Evolutionary conservation across 257 asterid genomes (phyloP).

Genomic region (Rhazya stricta): DNA sequence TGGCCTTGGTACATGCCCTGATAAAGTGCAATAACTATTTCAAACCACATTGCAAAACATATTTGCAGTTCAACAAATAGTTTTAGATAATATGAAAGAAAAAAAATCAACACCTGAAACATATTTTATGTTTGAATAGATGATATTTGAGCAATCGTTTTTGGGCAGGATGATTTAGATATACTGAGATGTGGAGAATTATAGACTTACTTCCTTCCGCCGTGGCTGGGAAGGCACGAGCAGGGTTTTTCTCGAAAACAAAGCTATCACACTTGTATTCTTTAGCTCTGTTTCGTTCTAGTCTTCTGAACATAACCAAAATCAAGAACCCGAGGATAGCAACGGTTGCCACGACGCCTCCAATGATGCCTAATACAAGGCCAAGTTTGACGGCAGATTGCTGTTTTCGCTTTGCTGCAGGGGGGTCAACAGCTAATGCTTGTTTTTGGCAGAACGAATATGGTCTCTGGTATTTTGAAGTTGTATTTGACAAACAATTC

Average conservation of each 20-base stretch:
- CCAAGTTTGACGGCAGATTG: slow-evolving; percentile 60
- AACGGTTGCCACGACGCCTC: slow-evolving; percentile 45
- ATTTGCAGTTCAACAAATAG: not conserved
- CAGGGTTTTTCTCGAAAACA: slow-evolving; percentile 47
- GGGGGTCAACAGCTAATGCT: slow-evolving; percentile 90
- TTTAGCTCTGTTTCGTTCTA: slow-evolving; percentile 31
- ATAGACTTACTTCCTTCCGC: slow-evolving; percentile 53
- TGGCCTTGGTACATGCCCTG: slow-evolving; percentile 63
- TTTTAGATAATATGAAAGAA: not conserved
- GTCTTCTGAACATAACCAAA: slow-evolving; percentile 39
- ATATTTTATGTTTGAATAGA: not conserved
- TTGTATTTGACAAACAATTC: slow-evolving; percentile 71
- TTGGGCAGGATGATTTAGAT: not conserved
- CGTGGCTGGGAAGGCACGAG: slow-evolving; percentile 34
- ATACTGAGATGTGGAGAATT: not conserved
- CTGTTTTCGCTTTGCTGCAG: slow-evolving; percentile 22
- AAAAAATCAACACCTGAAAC: not conserved
- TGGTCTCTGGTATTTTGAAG: slow-evolving; percentile 57
- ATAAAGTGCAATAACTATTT: not conserved
- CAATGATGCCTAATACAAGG: slow-evolving; percentile 65
- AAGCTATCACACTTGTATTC: slow-evolving; percentile 47
- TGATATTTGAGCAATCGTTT: not conserved
- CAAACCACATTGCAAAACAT: not conserved
- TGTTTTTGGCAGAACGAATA: slow-evolving; percentile 67
- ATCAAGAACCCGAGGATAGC: slow-evolving; percentile 47